Percentiles rank a stretch among this genome's conserved stretches.
Conservation (phyloP, 2,329 filamentous ascomycete species). For the Alternaria incomplexa region DNA sequence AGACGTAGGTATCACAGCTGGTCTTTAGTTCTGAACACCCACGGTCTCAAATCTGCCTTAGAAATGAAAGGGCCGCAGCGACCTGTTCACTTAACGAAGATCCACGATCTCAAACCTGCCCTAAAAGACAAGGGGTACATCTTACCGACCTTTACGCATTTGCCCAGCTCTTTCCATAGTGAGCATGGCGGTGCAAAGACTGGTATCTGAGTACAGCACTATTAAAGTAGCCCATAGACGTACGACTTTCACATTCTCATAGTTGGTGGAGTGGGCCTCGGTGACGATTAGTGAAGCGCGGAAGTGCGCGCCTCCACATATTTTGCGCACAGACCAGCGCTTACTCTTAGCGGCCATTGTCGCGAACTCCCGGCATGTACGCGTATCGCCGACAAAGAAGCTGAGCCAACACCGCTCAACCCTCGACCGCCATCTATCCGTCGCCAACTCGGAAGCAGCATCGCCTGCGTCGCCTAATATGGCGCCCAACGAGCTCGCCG, state of each 20-base stretch:
- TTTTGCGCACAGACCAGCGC: conserved; percentile 1
- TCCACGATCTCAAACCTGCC: no score
- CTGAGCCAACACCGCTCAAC: conserved; percentile 2
- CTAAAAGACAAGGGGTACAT: no score
- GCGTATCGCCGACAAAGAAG: conserved; percentile 7
- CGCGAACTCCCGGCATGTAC: conserved; percentile 14
- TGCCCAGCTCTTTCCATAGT: no score
- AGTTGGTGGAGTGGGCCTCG: background rate
- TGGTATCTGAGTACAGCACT: no score
- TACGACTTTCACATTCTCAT: background rate
- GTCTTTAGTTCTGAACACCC: no score
- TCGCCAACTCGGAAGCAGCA: conserved; percentile 28
- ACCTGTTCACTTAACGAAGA: no score
- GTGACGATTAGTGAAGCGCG: conserved; percentile 12
- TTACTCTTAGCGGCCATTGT: conserved; percentile 10
- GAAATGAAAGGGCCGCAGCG: no score
- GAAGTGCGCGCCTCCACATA: conserved; percentile 1
- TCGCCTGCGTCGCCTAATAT: conserved; percentile 36
- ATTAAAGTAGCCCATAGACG: no score
- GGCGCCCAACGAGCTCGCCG: conserved; percentile 41
- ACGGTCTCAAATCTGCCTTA: no score
- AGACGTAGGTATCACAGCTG: no score
- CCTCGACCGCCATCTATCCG: conserved; percentile 5
- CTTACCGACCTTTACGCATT: no score
- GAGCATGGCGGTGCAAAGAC: no score